Evolutionary conservation across 129 eudicot genomes (phyloP), one percentile per base, ranked within the genome.

Genomic region (Sambucus nigra): DNA sequence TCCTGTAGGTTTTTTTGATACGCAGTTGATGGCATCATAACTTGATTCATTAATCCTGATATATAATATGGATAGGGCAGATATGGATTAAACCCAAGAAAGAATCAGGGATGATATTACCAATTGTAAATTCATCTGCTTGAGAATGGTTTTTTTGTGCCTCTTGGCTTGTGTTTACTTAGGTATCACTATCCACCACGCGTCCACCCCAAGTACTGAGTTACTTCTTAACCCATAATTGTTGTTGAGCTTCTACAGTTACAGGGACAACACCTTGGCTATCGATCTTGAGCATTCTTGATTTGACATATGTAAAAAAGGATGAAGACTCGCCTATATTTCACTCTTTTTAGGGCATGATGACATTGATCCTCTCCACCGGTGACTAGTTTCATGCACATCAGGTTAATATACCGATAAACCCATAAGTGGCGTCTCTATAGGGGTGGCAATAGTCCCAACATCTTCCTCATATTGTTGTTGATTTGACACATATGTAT

Each of bases 321-420:
- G 99, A 96, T 28, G 99, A 92, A 24, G 94, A 86, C 59, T 82
- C 87, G 33, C 99, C 99, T 47, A 86, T 86, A 79, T 65, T 68
- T 82, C 91, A 38, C 83, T 92, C 75, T 82, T 92, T 81, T 70
- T 86, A 53, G 87, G 82, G 54, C 80, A 81, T 38, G 74, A 66
- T 57, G 65, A 56, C 24, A 29, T 27, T 76, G 75, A 73, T 54
- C 87, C 96, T 79, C 57, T 76, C 33, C 55, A 77, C 28, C 68
- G 70, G 49, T 80, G 87, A 51, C 60, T 77, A 39, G 56, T 63
- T 64, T 61, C 87, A 25, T 76, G 76, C 64, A 77, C 61, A 53
- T 55, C 74, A 46, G 81, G 73, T 53, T 29, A 72, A 55, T 61
- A 55, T 31, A 60, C 61, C 5, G 65, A 52, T 44, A 71, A 46